Evolutionary conservation across 1,139 yeast genomes (phyloP).

Genomic region (Candida labiduridarum): DNA sequence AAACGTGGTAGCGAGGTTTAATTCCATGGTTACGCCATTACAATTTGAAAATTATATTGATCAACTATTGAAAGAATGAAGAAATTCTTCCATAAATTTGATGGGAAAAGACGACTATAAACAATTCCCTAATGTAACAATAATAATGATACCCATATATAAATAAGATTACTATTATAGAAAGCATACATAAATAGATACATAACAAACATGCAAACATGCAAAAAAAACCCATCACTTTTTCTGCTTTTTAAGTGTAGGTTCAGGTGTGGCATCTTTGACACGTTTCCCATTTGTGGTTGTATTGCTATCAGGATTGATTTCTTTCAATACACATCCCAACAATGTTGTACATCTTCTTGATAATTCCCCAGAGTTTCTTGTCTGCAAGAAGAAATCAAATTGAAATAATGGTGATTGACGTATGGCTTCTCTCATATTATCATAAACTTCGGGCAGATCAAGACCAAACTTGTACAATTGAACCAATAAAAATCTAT

Average conservation of each 20-base stretch:
- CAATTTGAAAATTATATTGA: slow-evolving; percentile 53
- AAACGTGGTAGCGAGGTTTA: slow-evolving; percentile 67
- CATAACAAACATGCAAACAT: neutral
- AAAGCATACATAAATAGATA: neutral
- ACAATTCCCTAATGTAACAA: neutral
- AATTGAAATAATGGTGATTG: slow-evolving; percentile 64
- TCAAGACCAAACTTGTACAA: slow-evolving; percentile 68
- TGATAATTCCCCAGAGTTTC: slow-evolving; percentile 63
- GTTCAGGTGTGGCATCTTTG: slow-evolving; percentile 18
- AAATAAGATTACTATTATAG: neutral
- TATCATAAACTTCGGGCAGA: slow-evolving; percentile 63
- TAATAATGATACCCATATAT: neutral
- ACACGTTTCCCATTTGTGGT: slow-evolving; percentile 19
- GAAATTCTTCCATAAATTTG: too few species aligned
- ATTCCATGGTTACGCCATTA: slow-evolving; percentile 69
- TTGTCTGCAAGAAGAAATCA: slow-evolving; percentile 72
- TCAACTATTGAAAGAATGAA: slow-evolving; percentile 34
- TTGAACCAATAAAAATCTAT: slow-evolving; percentile 66
- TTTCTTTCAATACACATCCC: slow-evolving; percentile 66
- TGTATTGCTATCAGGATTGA: slow-evolving; percentile 22
- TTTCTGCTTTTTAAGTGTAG: slow-evolving; percentile 15
- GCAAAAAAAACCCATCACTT: slow-evolving; percentile 5
- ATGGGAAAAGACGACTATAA: neutral
- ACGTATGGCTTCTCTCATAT: slow-evolving; percentile 61
- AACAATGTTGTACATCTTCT: slow-evolving; percentile 70